These are phyloP conservation scores for Aquilaria malaccensis DNA, from an alignment of 345 rosid species.

Conservation along the genomic window DNA sequence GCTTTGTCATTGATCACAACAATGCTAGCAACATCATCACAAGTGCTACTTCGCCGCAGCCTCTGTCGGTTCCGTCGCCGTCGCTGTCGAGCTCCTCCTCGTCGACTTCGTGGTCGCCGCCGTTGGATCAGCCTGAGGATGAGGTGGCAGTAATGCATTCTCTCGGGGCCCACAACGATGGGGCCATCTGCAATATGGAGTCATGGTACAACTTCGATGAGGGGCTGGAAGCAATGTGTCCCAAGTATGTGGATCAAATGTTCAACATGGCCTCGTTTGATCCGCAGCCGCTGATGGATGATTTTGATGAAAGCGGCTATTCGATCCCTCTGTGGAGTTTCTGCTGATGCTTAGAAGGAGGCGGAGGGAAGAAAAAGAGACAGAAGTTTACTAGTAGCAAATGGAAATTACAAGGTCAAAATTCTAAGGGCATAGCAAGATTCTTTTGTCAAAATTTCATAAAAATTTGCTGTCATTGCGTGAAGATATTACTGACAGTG, in stretches of 20 bases:
- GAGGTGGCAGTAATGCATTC: slow-evolving; percentile 35
- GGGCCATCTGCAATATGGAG: slow-evolving; percentile 29
- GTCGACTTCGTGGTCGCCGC: slow-evolving; percentile 34
- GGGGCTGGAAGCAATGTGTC: slow-evolving; percentile 25
- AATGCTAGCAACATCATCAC: slow-evolving; percentile 12
- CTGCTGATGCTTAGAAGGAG: slow-evolving; percentile 22
- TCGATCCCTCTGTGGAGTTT: slow-evolving; percentile 86
- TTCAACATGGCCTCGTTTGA: slow-evolving; percentile 31
- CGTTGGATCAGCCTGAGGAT: slow-evolving; percentile 36
- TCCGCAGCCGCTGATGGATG: slow-evolving; percentile 36
- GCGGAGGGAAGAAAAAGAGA: background rate
- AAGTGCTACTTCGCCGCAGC: slow-evolving; percentile 13
- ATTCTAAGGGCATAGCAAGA: background rate
- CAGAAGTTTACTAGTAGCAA: background rate
- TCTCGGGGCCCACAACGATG: slow-evolving; percentile 19
- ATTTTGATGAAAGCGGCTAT: slow-evolving; percentile 45
- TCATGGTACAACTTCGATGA: slow-evolving; percentile 51
- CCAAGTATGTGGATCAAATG: slow-evolving; percentile 52
- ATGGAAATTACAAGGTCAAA: slow-evolving; percentile 14
- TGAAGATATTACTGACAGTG: slow-evolving; percentile 32
- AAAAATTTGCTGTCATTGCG: slow-evolving; percentile 17
- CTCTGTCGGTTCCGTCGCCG: slow-evolving; percentile 14
- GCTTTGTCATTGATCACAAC: slow-evolving; percentile 7
- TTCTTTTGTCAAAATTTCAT: slow-evolving; percentile 12
- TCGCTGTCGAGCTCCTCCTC: slow-evolving; percentile 29